Evolutionary conservation across 2,329 filamentous ascomycete species (phyloP).

Genomic region (Talaromyces islandicus): DNA sequence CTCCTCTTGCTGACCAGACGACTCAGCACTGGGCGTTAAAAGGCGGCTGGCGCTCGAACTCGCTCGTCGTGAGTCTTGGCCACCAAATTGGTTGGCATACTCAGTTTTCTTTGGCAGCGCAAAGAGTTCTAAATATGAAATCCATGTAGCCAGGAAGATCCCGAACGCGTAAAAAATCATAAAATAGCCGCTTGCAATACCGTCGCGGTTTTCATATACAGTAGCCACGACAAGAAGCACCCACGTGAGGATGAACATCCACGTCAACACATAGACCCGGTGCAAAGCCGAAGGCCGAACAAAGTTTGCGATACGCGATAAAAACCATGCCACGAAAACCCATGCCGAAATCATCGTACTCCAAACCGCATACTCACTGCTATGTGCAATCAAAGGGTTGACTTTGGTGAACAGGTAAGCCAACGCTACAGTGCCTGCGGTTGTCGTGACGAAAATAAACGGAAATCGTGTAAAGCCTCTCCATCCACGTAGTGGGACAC

Average conservation of each 20-base stretch:
- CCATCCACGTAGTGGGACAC: constrained; percentile 65
- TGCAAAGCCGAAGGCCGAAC: constrained; percentile 81
- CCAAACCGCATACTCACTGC: constrained; percentile 82
- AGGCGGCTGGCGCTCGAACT: constrained; percentile 37
- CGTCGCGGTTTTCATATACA: constrained; percentile 67
- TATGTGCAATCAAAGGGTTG: constrained; percentile 88
- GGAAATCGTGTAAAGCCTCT: constrained; percentile 82
- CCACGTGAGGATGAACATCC: constrained; percentile 77
- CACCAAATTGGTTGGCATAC: constrained; percentile 56
- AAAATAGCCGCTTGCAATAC: constrained; percentile 71
- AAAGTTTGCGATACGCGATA: constrained; percentile 71
- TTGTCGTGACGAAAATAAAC: constrained; percentile 63
- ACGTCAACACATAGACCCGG: constrained; percentile 71
- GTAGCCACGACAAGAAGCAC: constrained; percentile 64
- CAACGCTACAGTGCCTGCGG: constrained; percentile 62
- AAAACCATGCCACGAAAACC: constrained; percentile 74
- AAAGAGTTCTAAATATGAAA: constrained; percentile 76
- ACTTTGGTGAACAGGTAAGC: constrained; percentile 72
- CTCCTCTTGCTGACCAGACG: constrained; percentile 27
- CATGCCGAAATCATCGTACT: constrained; percentile 78
- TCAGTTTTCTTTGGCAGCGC: constrained; percentile 64
- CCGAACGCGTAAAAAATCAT: constrained; percentile 73
- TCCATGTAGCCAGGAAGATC: constrained; percentile 65
- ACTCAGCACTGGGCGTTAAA: constrained; percentile 37
- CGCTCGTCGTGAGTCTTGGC: constrained; percentile 21